These are phyloP conservation scores for Talaromyces wortmannii DNA, from an alignment of 495 filamentous ascomycete genomes.

Conservation along the genomic window DNA sequence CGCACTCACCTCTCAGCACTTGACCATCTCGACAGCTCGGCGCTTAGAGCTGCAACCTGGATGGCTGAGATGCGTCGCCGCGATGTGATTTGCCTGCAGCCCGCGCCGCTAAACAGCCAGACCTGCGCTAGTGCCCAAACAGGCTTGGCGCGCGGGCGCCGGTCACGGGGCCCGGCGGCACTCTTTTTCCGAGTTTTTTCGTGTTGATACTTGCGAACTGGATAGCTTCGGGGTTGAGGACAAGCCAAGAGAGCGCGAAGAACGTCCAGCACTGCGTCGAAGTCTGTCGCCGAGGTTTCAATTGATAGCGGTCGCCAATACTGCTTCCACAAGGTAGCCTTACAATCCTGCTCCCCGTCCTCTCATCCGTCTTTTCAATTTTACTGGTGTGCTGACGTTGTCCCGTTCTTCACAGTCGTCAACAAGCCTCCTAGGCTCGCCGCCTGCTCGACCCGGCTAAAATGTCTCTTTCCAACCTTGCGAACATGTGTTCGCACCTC, in stretches of 20 bases:
- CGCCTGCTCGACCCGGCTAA: conserved; percentile 7
- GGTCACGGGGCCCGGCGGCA: conserved; percentile 9
- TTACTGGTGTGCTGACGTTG: neutral
- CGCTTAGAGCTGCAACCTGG: conserved; percentile 5
- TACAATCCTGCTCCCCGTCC: no score
- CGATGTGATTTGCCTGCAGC: conserved; percentile 4
- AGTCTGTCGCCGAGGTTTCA: neutral
- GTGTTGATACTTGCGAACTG: neutral
- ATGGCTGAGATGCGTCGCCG: neutral
- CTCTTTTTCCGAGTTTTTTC: conserved; percentile 41
- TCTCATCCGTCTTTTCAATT: neutral
- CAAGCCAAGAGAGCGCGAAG: neutral
- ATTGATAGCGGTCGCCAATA: neutral
- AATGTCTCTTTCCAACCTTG: conserved; percentile 84
- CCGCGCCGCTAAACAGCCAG: neutral
- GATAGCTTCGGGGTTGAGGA: neutral
- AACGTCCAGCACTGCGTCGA: neutral
- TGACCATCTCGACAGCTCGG: conserved; percentile 7
- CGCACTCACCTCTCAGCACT: conserved; percentile 10
- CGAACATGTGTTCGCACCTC: conserved; percentile 82
- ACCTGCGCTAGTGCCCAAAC: neutral
- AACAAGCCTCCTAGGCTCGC: neutral
- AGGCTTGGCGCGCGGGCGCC: neutral
- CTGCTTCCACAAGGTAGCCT: no score
- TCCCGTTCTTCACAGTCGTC: neutral